These are phyloP conservation scores for Suillus luteus DNA, from an alignment of 768 basidiomycete species.

Conservation along the genomic window DNA sequence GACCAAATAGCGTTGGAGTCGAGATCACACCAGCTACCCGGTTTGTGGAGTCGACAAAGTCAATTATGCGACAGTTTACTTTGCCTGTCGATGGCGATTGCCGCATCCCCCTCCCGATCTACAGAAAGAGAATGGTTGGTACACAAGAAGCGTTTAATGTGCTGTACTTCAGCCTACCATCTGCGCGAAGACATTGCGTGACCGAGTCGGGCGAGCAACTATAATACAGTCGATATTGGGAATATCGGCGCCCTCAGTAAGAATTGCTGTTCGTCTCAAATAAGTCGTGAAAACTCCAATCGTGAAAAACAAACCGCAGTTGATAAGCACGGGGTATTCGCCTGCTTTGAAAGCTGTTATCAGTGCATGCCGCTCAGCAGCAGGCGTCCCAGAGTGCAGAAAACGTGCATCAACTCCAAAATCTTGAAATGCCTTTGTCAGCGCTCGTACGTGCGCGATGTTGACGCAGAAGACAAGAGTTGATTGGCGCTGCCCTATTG, in stretches of 20 bases:
- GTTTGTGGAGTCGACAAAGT: conserved; percentile 79
- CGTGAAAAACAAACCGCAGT: conserved; percentile 64
- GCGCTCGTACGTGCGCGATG: conserved; percentile 71
- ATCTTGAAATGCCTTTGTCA: conserved; percentile 72
- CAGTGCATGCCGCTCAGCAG: conserved; percentile 60
- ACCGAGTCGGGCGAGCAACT: conserved; percentile 85
- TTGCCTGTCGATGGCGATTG: conserved; percentile 82
- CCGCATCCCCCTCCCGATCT: conserved; percentile 94
- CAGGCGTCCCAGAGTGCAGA: conserved; percentile 69
- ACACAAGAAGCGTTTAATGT: background rate
- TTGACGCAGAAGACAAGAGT: conserved; percentile 94
- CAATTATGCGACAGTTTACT: conserved; percentile 82
- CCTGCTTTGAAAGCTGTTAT: conserved; percentile 70
- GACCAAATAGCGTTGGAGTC: conserved; percentile 81
- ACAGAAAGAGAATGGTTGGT: conserved; percentile 6
- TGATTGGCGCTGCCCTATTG: conserved; percentile 66
- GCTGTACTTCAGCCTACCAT: conserved; percentile 58
- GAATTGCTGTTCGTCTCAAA: conserved; percentile 51
- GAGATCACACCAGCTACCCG: conserved; percentile 74
- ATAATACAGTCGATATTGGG: conserved; percentile 93
- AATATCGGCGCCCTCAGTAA: conserved; percentile 94
- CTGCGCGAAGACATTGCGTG: conserved; percentile 86
- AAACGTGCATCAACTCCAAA: conserved; percentile 86
- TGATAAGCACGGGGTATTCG: conserved; percentile 82
- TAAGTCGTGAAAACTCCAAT: background rate